A percentile compares a stretch with the other conserved stretches of the same genome.
Conservation (phyloP, 371 early-diverging fungal genomes). For the Apophysomyces sp. region DNA sequence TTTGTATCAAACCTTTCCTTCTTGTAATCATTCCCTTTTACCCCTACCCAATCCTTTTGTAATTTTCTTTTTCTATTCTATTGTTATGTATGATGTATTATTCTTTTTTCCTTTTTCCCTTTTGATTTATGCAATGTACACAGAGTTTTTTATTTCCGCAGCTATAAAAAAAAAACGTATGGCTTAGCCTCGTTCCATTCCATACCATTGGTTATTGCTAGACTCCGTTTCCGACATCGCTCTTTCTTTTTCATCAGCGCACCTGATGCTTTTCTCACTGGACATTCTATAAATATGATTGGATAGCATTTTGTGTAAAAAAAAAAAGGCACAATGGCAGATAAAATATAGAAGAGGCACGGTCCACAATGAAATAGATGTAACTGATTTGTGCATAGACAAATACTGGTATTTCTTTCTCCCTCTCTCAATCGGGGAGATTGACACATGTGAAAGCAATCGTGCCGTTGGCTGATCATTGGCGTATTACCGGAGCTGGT, state of each 20-base stretch:
- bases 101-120: background rate
- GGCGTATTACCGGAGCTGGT: background rate
- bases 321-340: too few species aligned
- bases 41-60: constrained; percentile 1
- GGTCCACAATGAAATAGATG: background rate
- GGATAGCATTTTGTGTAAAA: too few species aligned
- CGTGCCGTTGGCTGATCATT: background rate
- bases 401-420: background rate
- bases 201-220: background rate
- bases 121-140: background rate
- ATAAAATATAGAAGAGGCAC: too few species aligned
- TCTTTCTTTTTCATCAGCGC: too few species aligned
- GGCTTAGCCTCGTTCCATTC: background rate
- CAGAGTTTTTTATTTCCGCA: background rate
- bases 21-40: background rate
- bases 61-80: background rate
- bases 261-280: too few species aligned
- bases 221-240: too few species aligned
- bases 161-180: background rate
- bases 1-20: constrained; percentile 3
- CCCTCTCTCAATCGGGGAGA: background rate
- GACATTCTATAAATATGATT: too few species aligned
- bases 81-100: constrained; percentile 1
- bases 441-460: background rate
- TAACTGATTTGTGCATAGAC: background rate